These are phyloP conservation scores for Glycine soja DNA, from an alignment of 306 rosid genomes.

Conservation along the genomic window DNA sequence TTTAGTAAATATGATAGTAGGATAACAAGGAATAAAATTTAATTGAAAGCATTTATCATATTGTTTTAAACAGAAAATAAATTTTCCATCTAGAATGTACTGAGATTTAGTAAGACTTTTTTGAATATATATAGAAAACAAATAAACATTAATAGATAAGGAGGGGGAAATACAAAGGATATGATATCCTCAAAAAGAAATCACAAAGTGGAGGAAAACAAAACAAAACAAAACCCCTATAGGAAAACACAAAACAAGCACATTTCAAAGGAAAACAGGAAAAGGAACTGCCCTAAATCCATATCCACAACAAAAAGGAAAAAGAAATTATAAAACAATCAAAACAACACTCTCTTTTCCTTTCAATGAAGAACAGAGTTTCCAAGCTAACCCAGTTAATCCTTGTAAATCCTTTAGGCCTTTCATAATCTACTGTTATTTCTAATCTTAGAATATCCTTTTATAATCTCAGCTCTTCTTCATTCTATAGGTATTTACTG, in stretches of 20 bases:
- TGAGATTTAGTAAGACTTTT: neutral
- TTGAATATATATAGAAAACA: neutral
- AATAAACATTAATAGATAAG: neutral
- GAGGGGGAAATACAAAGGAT: neutral
- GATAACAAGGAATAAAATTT: constrained; percentile 37
- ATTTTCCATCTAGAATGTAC: neutral
- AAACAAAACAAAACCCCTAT: neutral
- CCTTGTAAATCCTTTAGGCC: neutral
- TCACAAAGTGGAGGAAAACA: neutral
- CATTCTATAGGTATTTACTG: neutral
- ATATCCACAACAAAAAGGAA: neutral
- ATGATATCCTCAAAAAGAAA: neutral
- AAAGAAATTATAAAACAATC: too few species aligned
- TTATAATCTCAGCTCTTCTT: neutral
- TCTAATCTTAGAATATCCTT: neutral
- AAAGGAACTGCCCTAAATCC: neutral
- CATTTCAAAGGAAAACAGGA: neutral
- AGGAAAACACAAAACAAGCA: neutral
- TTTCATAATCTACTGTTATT: neutral
- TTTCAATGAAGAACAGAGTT: neutral
- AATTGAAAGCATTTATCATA: constrained; percentile 15
- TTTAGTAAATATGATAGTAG: constrained; percentile 1
- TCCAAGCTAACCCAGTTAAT: neutral
- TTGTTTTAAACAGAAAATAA: constrained; percentile 5
- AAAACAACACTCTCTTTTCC: neutral